Percentiles rank a stretch among this genome's conserved stretches.
These are phyloP conservation scores for Quercus robur DNA, from an alignment of 306 rosid species.

Conservation along the genomic window DNA sequence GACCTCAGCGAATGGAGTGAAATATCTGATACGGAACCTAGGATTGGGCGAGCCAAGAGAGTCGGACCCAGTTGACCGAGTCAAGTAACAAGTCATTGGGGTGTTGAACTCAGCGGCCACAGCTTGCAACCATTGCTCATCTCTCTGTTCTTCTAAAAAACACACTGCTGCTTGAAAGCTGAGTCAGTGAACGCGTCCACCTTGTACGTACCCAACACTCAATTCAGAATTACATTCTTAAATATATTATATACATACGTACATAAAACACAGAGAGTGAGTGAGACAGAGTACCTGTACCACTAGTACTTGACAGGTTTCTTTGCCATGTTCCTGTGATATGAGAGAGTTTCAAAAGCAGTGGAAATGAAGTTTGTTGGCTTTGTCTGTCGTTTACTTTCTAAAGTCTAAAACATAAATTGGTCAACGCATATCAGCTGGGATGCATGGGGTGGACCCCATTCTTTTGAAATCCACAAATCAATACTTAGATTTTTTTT, in stretches of 20 bases:
- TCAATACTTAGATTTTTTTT: fast-evolving
- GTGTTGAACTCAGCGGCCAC: slow-evolving; percentile 61
- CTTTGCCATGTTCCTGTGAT: slow-evolving; percentile 30
- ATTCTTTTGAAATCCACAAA: no score
- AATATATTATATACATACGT: neutral
- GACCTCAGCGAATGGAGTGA: slow-evolving; percentile 68
- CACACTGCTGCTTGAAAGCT: slow-evolving; percentile 73
- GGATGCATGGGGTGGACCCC: no score
- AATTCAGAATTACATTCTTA: neutral
- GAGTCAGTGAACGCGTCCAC: slow-evolving; percentile 68
- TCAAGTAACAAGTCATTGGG: slow-evolving; percentile 45
- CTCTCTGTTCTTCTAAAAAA: slow-evolving; percentile 52
- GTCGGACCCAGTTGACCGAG: slow-evolving; percentile 11
- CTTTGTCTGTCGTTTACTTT: no score
- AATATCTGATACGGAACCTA: slow-evolving; percentile 71
- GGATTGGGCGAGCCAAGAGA: slow-evolving; percentile 21
- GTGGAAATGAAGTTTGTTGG: no score
- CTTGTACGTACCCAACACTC: slow-evolving; percentile 21
- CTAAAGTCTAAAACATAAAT: no score
- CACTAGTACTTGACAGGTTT: slow-evolving; percentile 52
- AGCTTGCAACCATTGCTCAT: slow-evolving; percentile 51
- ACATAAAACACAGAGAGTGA: neutral
- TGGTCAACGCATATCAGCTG: no score
- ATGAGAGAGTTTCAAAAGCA: no score
- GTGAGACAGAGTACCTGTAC: slow-evolving; percentile 38